Percentiles rank a stretch among this genome's conserved stretches.
Evolutionary conservation across 140 eudicot genomes (phyloP).

Genomic region (Anethum foeniculum): DNA sequence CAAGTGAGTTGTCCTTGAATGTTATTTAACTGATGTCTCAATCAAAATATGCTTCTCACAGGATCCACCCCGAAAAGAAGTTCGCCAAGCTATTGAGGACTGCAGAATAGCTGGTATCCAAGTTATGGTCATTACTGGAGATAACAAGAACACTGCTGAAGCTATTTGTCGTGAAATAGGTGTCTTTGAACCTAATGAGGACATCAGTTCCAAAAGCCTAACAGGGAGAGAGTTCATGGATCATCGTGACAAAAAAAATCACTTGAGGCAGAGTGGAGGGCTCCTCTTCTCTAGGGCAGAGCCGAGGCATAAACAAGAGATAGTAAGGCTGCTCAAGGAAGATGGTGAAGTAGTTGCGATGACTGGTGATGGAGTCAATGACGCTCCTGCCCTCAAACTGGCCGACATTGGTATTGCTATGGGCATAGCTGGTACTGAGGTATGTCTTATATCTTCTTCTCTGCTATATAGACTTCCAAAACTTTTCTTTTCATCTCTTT

Average conservation of each 20-base stretch:
- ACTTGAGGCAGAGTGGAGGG: constrained; percentile 63
- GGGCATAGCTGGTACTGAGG: constrained; percentile 95
- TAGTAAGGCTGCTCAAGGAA: constrained; percentile 75
- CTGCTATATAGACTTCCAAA: not conserved
- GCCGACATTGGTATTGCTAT: constrained; percentile 98
- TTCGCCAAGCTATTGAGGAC: constrained; percentile 80
- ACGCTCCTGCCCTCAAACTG: constrained; percentile 80
- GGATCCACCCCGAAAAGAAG: constrained; percentile 95
- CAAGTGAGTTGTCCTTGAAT: not conserved
- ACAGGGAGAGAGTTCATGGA: constrained; percentile 79
- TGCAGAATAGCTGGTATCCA: constrained; percentile 82
- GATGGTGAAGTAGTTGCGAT: constrained; percentile 86
- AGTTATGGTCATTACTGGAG: constrained; percentile 85
- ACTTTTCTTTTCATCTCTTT: not conserved
- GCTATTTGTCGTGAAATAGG: constrained; percentile 88
- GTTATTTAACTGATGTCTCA: constrained; percentile 8
- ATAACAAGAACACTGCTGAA: constrained; percentile 82
- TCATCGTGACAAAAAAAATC: constrained; percentile 41
- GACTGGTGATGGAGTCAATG: constrained; percentile 96
- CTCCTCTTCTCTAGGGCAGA: constrained; percentile 84
- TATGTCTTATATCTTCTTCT: constrained; percentile 20
- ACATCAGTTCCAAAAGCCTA: constrained; percentile 49
- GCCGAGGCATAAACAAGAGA: constrained; percentile 93
- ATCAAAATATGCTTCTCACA: constrained; percentile 10
- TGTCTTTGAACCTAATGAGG: constrained; percentile 62